phyloP scores from a whole-genome alignment of 1,284 basidiomycete species.

The Grifola frondosa region DNA sequence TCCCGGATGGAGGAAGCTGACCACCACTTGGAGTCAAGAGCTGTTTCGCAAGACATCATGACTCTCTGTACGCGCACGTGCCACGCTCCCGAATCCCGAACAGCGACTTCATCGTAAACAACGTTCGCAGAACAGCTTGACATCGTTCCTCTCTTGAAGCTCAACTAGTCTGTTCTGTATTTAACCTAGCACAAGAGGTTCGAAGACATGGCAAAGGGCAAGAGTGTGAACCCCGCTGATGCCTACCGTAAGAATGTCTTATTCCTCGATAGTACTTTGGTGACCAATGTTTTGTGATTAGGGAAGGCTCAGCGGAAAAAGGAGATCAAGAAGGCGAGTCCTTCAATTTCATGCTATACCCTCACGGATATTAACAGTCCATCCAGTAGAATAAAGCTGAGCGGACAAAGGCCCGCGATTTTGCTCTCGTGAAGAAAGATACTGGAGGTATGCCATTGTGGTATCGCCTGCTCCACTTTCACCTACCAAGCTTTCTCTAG shows the following conservation, averaged over 20 bases:
- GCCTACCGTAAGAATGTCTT: slow-evolving; percentile 60
- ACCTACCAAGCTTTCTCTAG: slow-evolving; percentile 34
- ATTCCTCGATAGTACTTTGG: not conserved
- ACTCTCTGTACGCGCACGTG: slow-evolving; percentile 33
- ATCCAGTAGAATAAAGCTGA: slow-evolving; percentile 84
- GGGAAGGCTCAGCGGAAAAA: slow-evolving; percentile 87
- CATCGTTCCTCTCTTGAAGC: slow-evolving; percentile 1
- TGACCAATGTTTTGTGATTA: slow-evolving; percentile 30
- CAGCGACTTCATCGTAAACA: slow-evolving; percentile 1
- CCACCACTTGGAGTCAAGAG: slow-evolving; percentile 19
- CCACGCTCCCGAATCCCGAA: slow-evolving; percentile 24
- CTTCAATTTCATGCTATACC: not conserved
- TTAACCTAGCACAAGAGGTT: no score
- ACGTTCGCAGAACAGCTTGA: no score
- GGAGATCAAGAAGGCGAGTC: slow-evolving; percentile 83
- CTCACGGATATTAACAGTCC: slow-evolving; percentile 8
- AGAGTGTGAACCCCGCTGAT: slow-evolving; percentile 82
- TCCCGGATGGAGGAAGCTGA: slow-evolving; percentile 26
- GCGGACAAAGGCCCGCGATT: slow-evolving; percentile 76
- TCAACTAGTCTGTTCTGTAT: not conserved
- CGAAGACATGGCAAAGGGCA: slow-evolving; percentile 84
- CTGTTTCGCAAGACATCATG: slow-evolving; percentile 13
- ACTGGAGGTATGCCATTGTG: slow-evolving; percentile 57
- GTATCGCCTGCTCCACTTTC: not conserved
- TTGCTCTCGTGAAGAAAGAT: slow-evolving; percentile 85